Evolutionary conservation across 768 basidiomycete genomes (phyloP).

Genomic region (Collybiopsis confluens): DNA sequence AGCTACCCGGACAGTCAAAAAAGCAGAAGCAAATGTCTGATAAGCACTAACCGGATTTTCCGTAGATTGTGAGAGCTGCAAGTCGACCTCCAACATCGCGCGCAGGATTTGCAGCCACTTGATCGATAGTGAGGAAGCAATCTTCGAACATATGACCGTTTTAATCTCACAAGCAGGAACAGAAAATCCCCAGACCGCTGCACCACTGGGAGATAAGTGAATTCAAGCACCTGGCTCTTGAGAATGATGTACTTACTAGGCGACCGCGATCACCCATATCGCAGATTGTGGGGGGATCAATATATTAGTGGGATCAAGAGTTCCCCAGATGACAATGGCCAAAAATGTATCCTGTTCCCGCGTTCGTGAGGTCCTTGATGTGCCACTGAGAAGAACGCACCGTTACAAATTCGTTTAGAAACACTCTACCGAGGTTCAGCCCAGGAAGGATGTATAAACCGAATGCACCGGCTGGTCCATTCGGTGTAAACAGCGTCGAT

Average conservation of each 20-base stretch:
- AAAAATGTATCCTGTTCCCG: constrained; percentile 38
- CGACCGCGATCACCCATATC: constrained; percentile 49
- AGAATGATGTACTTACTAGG: constrained; percentile 55
- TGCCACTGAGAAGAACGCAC: constrained; percentile 28
- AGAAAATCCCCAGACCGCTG: constrained; percentile 59
- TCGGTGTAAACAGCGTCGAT: constrained; percentile 29
- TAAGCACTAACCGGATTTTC: constrained; percentile 13
- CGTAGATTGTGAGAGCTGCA: constrained; percentile 50
- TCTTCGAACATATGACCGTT: not conserved
- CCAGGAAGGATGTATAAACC: constrained; percentile 44
- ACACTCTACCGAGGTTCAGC: constrained; percentile 38
- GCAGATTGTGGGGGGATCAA: constrained; percentile 47
- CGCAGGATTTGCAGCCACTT: constrained; percentile 61
- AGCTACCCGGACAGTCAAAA: constrained; percentile 16
- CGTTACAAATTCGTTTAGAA: constrained; percentile 53
- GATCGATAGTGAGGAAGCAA: not conserved
- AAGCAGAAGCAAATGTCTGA: not conserved
- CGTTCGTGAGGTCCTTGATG: not conserved
- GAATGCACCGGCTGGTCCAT: constrained; percentile 49
- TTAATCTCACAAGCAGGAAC: constrained; percentile 41
- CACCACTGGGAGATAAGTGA: constrained; percentile 30
- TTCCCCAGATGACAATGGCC: constrained; percentile 46
- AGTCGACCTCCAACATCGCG: constrained; percentile 65
- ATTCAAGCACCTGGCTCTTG: not conserved
- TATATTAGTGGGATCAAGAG: constrained; percentile 55